These are phyloP conservation scores for Gentiana straminea DNA, from an alignment of 257 asterid genomes.

Conservation along the genomic window DNA sequence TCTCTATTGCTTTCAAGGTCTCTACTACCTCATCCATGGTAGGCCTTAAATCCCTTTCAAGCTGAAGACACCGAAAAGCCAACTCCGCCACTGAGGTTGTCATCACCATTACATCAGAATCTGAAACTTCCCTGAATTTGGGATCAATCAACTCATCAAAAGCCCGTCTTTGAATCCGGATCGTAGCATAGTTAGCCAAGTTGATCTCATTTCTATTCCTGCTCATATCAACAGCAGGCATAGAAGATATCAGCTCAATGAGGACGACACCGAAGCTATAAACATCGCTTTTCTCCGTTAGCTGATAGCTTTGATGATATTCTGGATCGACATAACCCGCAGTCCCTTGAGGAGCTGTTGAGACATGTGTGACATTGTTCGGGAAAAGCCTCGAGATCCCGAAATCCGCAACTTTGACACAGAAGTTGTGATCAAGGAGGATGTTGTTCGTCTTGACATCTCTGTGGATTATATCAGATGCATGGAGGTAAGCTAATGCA, in stretches of 20 bases:
- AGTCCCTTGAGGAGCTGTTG: conserved; percentile 85
- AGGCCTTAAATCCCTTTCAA: conserved; percentile 65
- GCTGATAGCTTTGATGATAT: conserved; percentile 60
- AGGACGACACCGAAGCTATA: conserved; percentile 78
- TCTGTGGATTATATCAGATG: conserved; percentile 51
- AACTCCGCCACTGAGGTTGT: conserved; percentile 60
- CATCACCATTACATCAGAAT: conserved; percentile 48
- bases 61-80: conserved; percentile 65
- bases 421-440: conserved; percentile 42
- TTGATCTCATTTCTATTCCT: conserved; percentile 67
- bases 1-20: conserved; percentile 29
- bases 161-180: conserved; percentile 47
- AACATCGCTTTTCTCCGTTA: conserved; percentile 66
- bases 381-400: conserved; percentile 74
- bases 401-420: conserved; percentile 75
- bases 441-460: conserved; percentile 74
- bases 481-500: conserved; percentile 65
- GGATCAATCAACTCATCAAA: conserved; percentile 57
- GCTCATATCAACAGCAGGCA: conserved; percentile 63
- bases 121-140: conserved; percentile 38
- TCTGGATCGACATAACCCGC: conserved; percentile 85
- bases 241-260: conserved; percentile 67
- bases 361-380: conserved; percentile 46
- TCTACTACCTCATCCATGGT: conserved; percentile 53
- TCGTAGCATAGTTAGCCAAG: conserved; percentile 48